phyloP scores from a whole-genome alignment of 768 basidiomycete genomes.

The Trametes elegans region DNA sequence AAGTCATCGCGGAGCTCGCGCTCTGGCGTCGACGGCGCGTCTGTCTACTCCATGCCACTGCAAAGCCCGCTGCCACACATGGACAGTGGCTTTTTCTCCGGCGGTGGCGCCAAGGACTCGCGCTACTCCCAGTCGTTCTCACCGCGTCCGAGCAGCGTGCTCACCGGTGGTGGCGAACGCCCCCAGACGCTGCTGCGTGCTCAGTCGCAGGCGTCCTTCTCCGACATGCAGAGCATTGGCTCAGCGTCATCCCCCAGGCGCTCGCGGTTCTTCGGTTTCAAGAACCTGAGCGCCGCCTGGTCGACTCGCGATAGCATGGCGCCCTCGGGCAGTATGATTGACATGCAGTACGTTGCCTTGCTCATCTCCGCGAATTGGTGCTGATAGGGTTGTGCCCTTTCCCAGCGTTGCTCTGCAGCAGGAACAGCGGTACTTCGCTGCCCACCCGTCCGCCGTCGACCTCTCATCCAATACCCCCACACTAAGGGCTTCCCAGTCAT shows the following conservation, averaged over 20 bases:
- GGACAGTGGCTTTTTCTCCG: slow-evolving; percentile 54
- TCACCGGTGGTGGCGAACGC: slow-evolving; percentile 39
- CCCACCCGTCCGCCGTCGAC: slow-evolving; percentile 24
- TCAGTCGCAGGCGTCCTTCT: slow-evolving; percentile 78
- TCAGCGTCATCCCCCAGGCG: slow-evolving; percentile 62
- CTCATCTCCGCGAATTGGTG: background rate
- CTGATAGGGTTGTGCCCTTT: slow-evolving; percentile 7
- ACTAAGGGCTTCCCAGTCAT: slow-evolving; percentile 25
- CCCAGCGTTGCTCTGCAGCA: slow-evolving; percentile 75
- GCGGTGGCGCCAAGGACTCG: slow-evolving; percentile 57
- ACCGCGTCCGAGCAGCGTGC: slow-evolving; percentile 43
- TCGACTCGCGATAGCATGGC: slow-evolving; percentile 80
- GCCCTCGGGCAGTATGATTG: slow-evolving; percentile 85
- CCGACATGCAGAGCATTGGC: slow-evolving; percentile 72
- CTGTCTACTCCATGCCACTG: slow-evolving; percentile 68
- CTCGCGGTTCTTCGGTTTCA: slow-evolving; percentile 76
- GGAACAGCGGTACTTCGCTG: slow-evolving; percentile 39
- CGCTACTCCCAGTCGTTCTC: slow-evolving; percentile 47
- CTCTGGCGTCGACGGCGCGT: slow-evolving; percentile 68
- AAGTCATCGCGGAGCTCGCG: slow-evolving; percentile 62
- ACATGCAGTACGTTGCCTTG: slow-evolving; percentile 76
- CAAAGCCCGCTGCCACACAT: slow-evolving; percentile 36
- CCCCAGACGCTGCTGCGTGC: slow-evolving; percentile 59
- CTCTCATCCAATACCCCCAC: slow-evolving; percentile 30
- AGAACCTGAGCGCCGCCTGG: slow-evolving; percentile 69